Evolutionary conservation across 306 rosid genomes (phyloP), one percentile per base, ranked within the genome.

Genomic region (Dryas alaskensis): DNA sequence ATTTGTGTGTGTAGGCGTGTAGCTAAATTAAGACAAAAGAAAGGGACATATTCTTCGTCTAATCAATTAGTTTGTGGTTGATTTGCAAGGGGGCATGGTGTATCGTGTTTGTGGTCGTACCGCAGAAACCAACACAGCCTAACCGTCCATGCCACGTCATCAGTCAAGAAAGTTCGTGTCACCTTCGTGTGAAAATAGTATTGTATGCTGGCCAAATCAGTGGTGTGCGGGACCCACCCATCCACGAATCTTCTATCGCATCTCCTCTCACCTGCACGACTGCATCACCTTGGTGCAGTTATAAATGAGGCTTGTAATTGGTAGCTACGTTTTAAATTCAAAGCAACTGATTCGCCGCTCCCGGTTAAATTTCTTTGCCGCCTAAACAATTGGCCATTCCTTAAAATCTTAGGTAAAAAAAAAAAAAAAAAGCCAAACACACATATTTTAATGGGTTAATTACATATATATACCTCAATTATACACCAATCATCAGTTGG

Each of bases 121-220:
- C 37, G 3, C 37, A 31, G 2, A 31, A 10, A 6, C 66, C 37
- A 31, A 58, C 5, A 31, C 72, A 60, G 27, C 72, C 46, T 8
- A 58, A 53, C 69, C 63, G 69, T 22, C 72, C 67, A 44, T 8
- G n/a, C 74, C 60, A 60, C 72, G 67, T 79, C 67, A 52, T 44
- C 19, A 17, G 43, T 1, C 44, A 5, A 71, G 77, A 78, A 78
- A 57, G 46, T 64, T 71, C 73, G 9, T 6, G 55, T 49, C 61
- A 61, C 66, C 57, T 65, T 58, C 69, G 1, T 45, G 55, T 51
- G 37, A 40, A 0, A 8, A 8, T 39, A 55, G 19, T n/a, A 45
- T 50, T 44, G 25, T 17, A 10, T 43, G 9, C 54, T 14, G 17
- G 2, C 31, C 54, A 12, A 12, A 12, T 16, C 11, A 25, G 16